Percentiles rank a stretch among this genome's conserved stretches.
Conservation (phyloP, 75 land plant genomes). For the Picea sitchensis region DNA sequence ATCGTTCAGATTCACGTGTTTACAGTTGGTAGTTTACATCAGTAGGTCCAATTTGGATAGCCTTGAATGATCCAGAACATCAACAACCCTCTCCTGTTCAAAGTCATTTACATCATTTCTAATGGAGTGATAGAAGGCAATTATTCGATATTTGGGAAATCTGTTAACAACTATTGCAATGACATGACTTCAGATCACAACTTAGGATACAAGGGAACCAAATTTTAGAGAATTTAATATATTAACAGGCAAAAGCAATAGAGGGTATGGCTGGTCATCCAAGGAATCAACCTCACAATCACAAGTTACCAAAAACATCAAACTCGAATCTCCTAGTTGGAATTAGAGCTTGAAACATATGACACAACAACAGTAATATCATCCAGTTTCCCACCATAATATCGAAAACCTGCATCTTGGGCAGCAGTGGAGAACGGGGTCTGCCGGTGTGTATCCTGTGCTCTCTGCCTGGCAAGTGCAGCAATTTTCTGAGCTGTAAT, state of each 20-base stretch:
- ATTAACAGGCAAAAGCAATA: neutral
- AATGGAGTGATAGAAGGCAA: neutral
- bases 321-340: slow-evolving; percentile 2
- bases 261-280: neutral
- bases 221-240: neutral
- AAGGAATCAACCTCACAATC: neutral
- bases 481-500: slow-evolving; percentile 91
- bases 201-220: neutral
- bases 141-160: neutral
- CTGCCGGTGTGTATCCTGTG: slow-evolving; percentile 75
- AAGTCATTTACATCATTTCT: neutral
- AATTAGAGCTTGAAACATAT: slow-evolving; percentile 43
- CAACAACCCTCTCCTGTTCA: neutral
- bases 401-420: slow-evolving; percentile 92
- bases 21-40: neutral
- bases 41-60: neutral
- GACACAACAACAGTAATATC: slow-evolving; percentile 91
- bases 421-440: slow-evolving; percentile 99
- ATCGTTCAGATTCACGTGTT: neutral
- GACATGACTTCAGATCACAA: neutral
- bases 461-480: slow-evolving; percentile 79
- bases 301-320: neutral
- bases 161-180: neutral
- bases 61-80: neutral
- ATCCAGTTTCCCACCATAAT: slow-evolving; percentile 94